Evolutionary conservation across 768 basidiomycete genomes (phyloP), one percentile per base, ranked within the genome.

Genomic region (Tulasnella sp.): DNA sequence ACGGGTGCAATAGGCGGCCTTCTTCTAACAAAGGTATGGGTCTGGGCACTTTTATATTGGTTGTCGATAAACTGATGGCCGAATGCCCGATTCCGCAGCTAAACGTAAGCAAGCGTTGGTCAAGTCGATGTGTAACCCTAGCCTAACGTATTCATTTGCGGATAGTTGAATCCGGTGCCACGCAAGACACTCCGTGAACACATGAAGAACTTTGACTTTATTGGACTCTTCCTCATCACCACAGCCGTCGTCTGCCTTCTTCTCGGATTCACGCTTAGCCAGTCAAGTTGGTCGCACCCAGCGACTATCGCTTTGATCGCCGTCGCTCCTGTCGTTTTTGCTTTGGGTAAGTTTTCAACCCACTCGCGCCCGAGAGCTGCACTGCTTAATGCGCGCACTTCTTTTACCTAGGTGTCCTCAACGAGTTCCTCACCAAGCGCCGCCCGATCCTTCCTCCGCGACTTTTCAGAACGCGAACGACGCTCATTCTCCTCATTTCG

Each of bases 401-500:
- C 39, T 38, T 64, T 8, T 25, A 12, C 29, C 1, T 31, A 76
- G 75, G 77, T 36, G 40, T 76, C 1, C 78, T 91, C 4, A 90
- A 91, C 77, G 93, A 94, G 81, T 70, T 82, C 3, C 85, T 82
- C 78, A 94, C 93, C 0, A 86, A 81, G n/a, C 85, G 90, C 17
- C 89, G 90, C 5, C 90, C 91, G 0, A 91, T 94, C 75, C 79
- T 94, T 15, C 93, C 93, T 29, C 88, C 91, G 12, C 88, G 93
- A 14, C 80, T 93, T 38, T 93, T 93, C 84, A 89, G 88, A 90
- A 92, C 90, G 22, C 88, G 91, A 39, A 93, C 92, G 2, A 93
- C 91, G 9, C 85, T 83, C 1, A 85, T 91, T 36, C 81, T 93
- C 38, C 82, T 93, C 8, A 79, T 91, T 31, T 83, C 86, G 2